Evolutionary conservation across 129 eudicot species (phyloP), one percentile per base, ranked within the genome.

Genomic region (Logfia minima): DNA sequence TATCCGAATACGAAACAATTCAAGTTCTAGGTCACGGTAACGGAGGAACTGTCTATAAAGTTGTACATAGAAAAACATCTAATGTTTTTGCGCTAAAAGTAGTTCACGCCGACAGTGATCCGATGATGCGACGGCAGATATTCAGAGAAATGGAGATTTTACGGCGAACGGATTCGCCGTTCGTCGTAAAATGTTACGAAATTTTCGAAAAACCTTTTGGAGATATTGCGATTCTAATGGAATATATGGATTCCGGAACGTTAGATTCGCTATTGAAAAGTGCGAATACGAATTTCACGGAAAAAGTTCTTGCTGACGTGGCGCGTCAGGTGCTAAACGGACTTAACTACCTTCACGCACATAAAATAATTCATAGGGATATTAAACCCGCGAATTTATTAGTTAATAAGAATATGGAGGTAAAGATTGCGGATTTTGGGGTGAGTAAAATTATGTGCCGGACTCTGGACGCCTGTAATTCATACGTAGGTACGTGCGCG

Each of bases 31-130:
- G 98, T 4, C 86, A 83, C 73, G 98, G 98, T n/a, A 92, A 89
- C 87, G 96, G 98, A n/a, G 96, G 98, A 43, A 92, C 98, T 0
- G 98, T 92, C 61, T 92, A 89, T 79, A 92, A 92, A 80, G 96
- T 92, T 17, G 74, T 82, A 5, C 92, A 92, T 23, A 84, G 80
- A 22, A 80, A 73, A 17, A 92, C 88, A 26, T 61, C 68, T 3
- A 75, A 82, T 1, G 31, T 81, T 13, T 92, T 84, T 66, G 98
- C 96, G 0, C 87, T 92, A 7, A 92, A 92, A 24, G 86, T 87
- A 0, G 86, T 92, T 8, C 87, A 86, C 70, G 86, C 88, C 81
- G 83, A 76, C 84, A 76, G 79, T 37, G 92, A 89, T 75, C 75
- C 86, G 34, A 77, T 76, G 76, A 31, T 83, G 80, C 90, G 90